A percentile compares a stretch with the other conserved stretches of the same genome.
These are phyloP conservation scores for Taphrina communis DNA, from an alignment of 1,139 yeast genomes.

Conservation along the genomic window DNA sequence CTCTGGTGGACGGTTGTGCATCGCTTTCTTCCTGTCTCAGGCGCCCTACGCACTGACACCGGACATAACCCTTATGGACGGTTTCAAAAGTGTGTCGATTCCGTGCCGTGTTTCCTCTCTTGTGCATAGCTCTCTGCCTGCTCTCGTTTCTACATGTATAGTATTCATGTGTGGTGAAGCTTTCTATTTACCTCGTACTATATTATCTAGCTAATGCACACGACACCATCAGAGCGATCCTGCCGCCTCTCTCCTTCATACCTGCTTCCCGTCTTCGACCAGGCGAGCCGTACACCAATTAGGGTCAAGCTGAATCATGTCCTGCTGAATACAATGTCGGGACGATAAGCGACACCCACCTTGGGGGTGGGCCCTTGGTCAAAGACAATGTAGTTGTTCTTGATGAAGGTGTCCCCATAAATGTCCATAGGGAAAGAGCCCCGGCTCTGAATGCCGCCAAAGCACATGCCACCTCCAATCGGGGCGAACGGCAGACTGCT, in stretches of 20 bases:
- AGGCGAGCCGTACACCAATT: background rate
- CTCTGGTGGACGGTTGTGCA: too few species aligned
- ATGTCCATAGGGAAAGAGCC: conserved; percentile 52
- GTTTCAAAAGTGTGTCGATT: too few species aligned
- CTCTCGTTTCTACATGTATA: too few species aligned
- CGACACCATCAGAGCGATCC: background rate
- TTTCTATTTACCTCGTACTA: too few species aligned
- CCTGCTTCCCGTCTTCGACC: background rate
- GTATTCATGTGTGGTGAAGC: too few species aligned
- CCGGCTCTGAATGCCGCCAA: conserved; percentile 38
- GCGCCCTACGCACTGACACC: too few species aligned
- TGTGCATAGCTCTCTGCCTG: too few species aligned
- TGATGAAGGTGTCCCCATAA: conserved; percentile 72
- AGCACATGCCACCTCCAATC: conserved; percentile 23
- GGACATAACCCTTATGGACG: too few species aligned
- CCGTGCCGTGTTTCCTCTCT: too few species aligned
- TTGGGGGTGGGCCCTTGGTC: conserved; percentile 51
- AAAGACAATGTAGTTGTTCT: conserved; percentile 69
- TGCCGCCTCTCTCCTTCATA: background rate
- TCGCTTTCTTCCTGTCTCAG: too few species aligned
- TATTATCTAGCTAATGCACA: too few species aligned
- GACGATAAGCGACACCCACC: conserved; percentile 35
- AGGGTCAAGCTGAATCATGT: background rate
- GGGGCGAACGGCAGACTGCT: conserved; percentile 30
- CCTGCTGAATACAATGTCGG: conserved; percentile 26